Conservation (phyloP, 768 basidiomycete genomes). For the Russula abietina region DNA sequence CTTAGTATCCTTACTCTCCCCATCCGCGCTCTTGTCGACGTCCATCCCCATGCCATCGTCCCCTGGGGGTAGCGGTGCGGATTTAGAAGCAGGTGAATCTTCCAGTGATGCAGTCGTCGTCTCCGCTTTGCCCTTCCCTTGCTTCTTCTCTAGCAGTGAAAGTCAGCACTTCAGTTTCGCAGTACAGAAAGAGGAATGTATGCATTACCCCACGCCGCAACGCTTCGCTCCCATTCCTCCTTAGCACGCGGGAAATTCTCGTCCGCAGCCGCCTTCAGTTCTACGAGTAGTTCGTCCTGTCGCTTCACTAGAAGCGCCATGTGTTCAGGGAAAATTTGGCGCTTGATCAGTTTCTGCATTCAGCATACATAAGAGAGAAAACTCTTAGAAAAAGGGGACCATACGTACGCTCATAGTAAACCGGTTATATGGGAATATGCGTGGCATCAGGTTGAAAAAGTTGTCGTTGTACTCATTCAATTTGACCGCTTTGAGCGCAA, state of each 20-base stretch:
- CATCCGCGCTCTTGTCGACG: slow-evolving; percentile 29
- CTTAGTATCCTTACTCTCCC: slow-evolving; percentile 33
- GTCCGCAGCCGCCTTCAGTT: slow-evolving; percentile 55
- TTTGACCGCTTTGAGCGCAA: slow-evolving; percentile 72
- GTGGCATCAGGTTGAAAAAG: slow-evolving; percentile 86
- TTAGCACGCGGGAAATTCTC: slow-evolving; percentile 62
- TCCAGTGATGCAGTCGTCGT: slow-evolving; percentile 28
- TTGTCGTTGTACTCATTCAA: slow-evolving; percentile 89
- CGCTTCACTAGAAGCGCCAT: slow-evolving; percentile 55
- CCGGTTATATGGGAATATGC: slow-evolving; percentile 87
- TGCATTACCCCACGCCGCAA: slow-evolving; percentile 58
- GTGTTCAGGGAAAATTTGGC: slow-evolving; percentile 77
- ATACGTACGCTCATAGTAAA: slow-evolving; percentile 81
- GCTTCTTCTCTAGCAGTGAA: slow-evolving; percentile 40
- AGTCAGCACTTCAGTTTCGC: neutral
- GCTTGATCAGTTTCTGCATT: slow-evolving; percentile 82
- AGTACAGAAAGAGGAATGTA: too few relatives aligned
- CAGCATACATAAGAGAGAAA: neutral
- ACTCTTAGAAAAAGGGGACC: neutral
- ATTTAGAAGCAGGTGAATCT: slow-evolving; percentile 29
- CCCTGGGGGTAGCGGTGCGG: slow-evolving; percentile 22
- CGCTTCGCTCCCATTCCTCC: slow-evolving; percentile 71
- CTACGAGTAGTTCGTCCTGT: slow-evolving; percentile 61
- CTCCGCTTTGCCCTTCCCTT: slow-evolving; percentile 33
- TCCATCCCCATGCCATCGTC: slow-evolving; percentile 26